Base-by-base conservation (phyloP, 805 yeast genomes). In the Lipomyces chichibuensis region DNA sequence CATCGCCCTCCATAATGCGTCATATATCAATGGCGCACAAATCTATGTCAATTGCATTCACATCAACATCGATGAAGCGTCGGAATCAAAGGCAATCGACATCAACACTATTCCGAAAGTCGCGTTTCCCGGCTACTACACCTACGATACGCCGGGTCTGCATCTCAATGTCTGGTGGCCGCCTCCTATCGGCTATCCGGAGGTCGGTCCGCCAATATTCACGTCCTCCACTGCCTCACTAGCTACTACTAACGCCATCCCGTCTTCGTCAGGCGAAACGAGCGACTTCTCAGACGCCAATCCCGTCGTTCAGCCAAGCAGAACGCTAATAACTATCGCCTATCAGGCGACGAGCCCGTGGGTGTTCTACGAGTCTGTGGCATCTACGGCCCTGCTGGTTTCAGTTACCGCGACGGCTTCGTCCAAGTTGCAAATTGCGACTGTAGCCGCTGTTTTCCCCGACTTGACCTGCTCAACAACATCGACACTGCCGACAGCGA, bases 1-100 rank as follows among this genome's bases (percentile, higher is more conserved):
- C 29, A 59, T 59, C 51, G 57, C 62, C 23, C 57, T 59, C 25
- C 62, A 49, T 55, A 59, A 59, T 27, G 62, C 62, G 56, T 20
- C 35, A 14, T 59, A 59, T 23, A 20, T 46, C 3, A 46, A 59
- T 55, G 62, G 62, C 9, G 62, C 62, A 0, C 62, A 59, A 29
- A 46, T 59, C 46, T 59, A 32, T 37, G 57, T 59, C 20, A 59
- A 59, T 32, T 59, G 62, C 56, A 37, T 59, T 8, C 62, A 59
- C 17, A 46, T 59, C 17, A n/a, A 59, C 17, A 7, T 43, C 39
- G 35, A 25, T 2, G 53, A 6, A 4, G 13, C 37, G 23, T 49
- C 14, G 23, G 59, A 23, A 14, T 17, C 32, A 23, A 25, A 25
- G 14, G 17, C 62, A n/a, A 27, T 27, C 27, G 33, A 46, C 27